Evolutionary conservation across 768 basidiomycete genomes (phyloP).

Genomic region (Clavulina sp.): DNA sequence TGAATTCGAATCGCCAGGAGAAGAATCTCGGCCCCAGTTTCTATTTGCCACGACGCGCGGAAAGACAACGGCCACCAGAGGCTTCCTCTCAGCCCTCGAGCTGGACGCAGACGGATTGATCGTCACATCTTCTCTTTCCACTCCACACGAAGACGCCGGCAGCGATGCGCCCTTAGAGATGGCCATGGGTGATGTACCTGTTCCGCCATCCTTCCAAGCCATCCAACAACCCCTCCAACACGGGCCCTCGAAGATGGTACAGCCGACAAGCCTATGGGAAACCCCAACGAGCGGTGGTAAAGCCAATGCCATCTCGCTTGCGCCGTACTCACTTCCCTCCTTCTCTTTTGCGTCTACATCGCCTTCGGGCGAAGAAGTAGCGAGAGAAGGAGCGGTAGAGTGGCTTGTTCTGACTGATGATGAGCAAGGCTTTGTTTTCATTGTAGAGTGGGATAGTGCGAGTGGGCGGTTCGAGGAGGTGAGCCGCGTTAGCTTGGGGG

Average conservation of each 20-base stretch:
- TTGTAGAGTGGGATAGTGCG: neutral
- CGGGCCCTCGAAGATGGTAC: too few relatives aligned
- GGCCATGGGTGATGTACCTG: too few relatives aligned
- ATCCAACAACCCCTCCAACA: too few relatives aligned
- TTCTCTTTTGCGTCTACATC: neutral
- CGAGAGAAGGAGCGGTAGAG: neutral
- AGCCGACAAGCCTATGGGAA: neutral
- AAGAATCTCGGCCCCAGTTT: neutral
- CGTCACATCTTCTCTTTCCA: neutral
- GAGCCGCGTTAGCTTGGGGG: neutral
- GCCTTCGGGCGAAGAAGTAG: neutral
- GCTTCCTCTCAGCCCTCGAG: neutral
- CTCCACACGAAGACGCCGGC: neutral
- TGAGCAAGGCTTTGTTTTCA: neutral
- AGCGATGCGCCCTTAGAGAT: too few relatives aligned
- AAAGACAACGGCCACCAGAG: neutral
- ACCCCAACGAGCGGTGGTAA: neutral
- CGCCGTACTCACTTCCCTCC: neutral
- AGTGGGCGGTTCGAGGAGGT: neutral
- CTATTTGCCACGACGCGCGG: neutral
- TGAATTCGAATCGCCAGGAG: too few relatives aligned
- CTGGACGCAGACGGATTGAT: neutral
- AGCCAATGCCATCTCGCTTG: neutral
- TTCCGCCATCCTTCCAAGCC: too few relatives aligned
- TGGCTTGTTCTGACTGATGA: neutral